phyloP scores from a whole-genome alignment of 1,284 basidiomycete genomes.

The Ustilago crameri region DNA sequence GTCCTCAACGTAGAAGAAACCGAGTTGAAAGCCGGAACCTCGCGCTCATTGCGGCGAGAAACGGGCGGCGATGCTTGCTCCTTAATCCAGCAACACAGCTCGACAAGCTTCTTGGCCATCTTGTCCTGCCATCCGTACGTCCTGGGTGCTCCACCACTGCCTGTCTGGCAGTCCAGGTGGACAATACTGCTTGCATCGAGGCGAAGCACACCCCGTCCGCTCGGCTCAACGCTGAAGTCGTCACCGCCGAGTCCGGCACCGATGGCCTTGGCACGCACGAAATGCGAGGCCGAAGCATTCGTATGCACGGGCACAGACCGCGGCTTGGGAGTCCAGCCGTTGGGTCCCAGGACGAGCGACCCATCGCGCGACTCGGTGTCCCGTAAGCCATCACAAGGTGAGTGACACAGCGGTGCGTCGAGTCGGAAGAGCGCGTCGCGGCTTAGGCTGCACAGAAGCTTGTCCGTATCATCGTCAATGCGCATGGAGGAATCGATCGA shows the following conservation, averaged over 20 bases:
- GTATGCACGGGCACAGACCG: constrained; percentile 22
- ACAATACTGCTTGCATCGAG: constrained; percentile 56
- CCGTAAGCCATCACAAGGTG: constrained; percentile 18
- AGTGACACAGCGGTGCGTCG: constrained; percentile 10
- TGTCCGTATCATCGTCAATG: constrained; percentile 73
- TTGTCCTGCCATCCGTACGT: constrained; percentile 10
- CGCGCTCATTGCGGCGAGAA: constrained; percentile 3
- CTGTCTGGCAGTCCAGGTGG: constrained; percentile 60
- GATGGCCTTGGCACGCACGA: constrained; percentile 17
- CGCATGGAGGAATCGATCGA: constrained; percentile 73
- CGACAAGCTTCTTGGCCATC: constrained; percentile 53
- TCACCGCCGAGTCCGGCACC: constrained; percentile 16
- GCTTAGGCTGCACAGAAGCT: constrained; percentile 73
- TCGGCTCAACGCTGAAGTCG: background rate
- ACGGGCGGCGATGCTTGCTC: constrained; percentile 53
- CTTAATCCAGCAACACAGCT: constrained; percentile 67
- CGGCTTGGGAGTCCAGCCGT: constrained; percentile 58
- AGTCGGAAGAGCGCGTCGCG: constrained; percentile 72
- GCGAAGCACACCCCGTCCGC: constrained; percentile 16
- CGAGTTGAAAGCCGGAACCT: constrained; percentile 16
- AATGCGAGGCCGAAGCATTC: constrained; percentile 35
- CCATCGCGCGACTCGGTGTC: constrained; percentile 26
- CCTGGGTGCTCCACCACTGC: constrained; percentile 1
- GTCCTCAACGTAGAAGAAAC: constrained; percentile 26
- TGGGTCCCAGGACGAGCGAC: constrained; percentile 58